Conservation (phyloP, 1,284 basidiomycete species). For the Spongispora temasekensis region DNA sequence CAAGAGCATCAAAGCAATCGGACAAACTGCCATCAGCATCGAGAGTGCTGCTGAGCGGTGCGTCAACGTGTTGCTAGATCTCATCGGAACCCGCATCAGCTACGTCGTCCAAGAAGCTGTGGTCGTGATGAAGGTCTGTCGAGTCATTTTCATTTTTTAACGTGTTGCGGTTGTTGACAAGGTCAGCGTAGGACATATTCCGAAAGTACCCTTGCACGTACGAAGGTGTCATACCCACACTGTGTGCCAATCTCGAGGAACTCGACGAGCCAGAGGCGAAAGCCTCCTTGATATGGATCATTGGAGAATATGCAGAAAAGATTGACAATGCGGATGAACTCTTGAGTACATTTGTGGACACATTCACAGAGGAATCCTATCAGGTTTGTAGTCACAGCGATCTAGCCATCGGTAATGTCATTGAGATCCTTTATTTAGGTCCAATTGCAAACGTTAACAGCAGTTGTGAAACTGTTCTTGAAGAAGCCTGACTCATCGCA, state of each 20-base stretch:
- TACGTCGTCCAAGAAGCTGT: conserved; percentile 99
- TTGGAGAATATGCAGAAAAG: conserved; percentile 96
- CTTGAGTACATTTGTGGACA: conserved; percentile 86
- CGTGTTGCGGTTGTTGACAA: neutral
- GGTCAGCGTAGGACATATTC: conserved; percentile 84
- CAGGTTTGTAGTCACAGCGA: conserved; percentile 48
- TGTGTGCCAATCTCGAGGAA: conserved; percentile 95
- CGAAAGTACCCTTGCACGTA: conserved; percentile 97
- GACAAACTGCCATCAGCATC: conserved; percentile 95
- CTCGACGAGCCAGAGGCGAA: conserved; percentile 98
- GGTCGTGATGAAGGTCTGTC: conserved; percentile 91
- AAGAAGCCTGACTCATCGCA: conserved; percentile 93
- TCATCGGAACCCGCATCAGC: conserved; percentile 91
- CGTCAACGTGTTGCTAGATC: conserved; percentile 88
- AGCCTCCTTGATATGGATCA: conserved; percentile 97
- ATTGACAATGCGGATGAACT: conserved; percentile 97
- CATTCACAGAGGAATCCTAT: conserved; percentile 93
- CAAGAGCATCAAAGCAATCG: conserved; percentile 92
- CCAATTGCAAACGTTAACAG: conserved; percentile 93
- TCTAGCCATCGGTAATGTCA: neutral
- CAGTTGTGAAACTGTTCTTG: conserved; percentile 96
- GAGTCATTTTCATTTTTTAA: neutral
- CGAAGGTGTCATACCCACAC: conserved; percentile 93
- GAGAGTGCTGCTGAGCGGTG: conserved; percentile 92
- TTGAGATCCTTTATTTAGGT: conserved; percentile 51